Conservation (phyloP, 257 asterid genomes). For the Jacaranda mimosifolia region DNA sequence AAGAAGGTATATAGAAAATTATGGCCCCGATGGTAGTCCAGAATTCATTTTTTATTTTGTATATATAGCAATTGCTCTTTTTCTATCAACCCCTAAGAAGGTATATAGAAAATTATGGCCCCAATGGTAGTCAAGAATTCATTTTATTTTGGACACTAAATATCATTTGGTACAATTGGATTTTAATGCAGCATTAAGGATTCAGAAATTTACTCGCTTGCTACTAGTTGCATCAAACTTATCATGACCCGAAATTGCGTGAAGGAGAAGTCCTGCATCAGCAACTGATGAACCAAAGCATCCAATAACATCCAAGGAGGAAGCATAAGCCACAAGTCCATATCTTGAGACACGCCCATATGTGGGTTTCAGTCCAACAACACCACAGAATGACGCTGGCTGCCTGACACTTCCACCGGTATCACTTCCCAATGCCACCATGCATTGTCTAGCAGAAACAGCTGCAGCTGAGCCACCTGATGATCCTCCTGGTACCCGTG, state of each 20-base stretch:
- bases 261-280: constrained; percentile 89
- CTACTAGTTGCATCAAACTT: constrained; percentile 94
- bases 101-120: constrained; percentile 2
- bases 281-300: constrained; percentile 99
- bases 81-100: background rate
- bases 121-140: background rate
- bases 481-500: constrained; percentile 99
- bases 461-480: constrained; percentile 99
- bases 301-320: constrained; percentile 95
- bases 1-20: background rate
- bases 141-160: background rate
- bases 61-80: too few species aligned
- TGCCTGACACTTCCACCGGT: constrained; percentile 99
- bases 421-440: constrained; percentile 94
- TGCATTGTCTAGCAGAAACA: constrained; percentile 96
- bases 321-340: constrained; percentile 98
- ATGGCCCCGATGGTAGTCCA: background rate
- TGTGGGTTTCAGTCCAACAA: constrained; percentile 95
- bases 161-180: background rate
- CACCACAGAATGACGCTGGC: constrained; percentile 98
- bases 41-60: background rate
- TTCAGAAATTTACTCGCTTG: constrained; percentile 54
- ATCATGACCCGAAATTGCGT: constrained; percentile 81
- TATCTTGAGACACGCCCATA: constrained; percentile 98
- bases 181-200: constrained; percentile 24